A percentile compares a stretch with the other conserved stretches of the same genome.
Evolutionary conservation across 2,329 filamentous ascomycete species (phyloP).

Genomic region (Pyrenochaeta sp.): DNA sequence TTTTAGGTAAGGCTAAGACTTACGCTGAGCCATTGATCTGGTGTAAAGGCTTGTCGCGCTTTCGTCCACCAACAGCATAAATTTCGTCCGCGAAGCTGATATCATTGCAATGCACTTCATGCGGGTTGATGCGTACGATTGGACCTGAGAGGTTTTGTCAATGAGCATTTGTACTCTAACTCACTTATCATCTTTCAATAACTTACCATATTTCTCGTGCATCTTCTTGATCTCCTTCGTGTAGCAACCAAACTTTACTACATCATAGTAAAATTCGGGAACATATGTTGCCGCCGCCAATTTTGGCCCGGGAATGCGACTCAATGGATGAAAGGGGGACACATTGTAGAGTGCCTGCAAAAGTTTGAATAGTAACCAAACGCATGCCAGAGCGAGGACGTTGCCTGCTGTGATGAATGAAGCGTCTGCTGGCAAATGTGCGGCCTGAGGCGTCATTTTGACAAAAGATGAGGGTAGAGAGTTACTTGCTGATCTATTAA

Average conservation of each 20-base stretch:
- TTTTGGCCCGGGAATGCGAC: conserved; percentile 43
- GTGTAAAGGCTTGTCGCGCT: conserved; percentile 34
- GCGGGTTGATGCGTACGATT: conserved; percentile 44
- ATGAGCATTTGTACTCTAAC: not conserved
- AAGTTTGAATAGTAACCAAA: conserved; percentile 22
- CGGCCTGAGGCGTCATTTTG: not conserved
- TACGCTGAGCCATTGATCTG: conserved; percentile 38
- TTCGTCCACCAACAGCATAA: conserved; percentile 36
- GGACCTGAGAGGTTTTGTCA: conserved; percentile 28
- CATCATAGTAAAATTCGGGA: conserved; percentile 51
- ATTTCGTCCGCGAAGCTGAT: conserved; percentile 40
- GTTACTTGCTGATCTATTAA: not conserved
- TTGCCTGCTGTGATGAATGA: conserved; percentile 10
- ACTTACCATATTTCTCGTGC: conserved; percentile 48
- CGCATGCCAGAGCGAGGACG: conserved; percentile 8
- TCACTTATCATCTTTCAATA: not conserved
- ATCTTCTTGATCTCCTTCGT: conserved; percentile 45
- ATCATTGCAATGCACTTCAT: conserved; percentile 44
- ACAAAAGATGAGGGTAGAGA: not conserved
- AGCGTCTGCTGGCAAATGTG: conserved; percentile 3
- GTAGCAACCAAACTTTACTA: conserved; percentile 40
- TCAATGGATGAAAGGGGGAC: conserved; percentile 39
- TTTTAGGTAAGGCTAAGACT: not conserved
- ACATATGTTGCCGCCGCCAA: conserved; percentile 45
- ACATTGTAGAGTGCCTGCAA: conserved; percentile 34